Conservation (phyloP, 2,329 filamentous ascomycete species). For the Apiospora aurea region DNA sequence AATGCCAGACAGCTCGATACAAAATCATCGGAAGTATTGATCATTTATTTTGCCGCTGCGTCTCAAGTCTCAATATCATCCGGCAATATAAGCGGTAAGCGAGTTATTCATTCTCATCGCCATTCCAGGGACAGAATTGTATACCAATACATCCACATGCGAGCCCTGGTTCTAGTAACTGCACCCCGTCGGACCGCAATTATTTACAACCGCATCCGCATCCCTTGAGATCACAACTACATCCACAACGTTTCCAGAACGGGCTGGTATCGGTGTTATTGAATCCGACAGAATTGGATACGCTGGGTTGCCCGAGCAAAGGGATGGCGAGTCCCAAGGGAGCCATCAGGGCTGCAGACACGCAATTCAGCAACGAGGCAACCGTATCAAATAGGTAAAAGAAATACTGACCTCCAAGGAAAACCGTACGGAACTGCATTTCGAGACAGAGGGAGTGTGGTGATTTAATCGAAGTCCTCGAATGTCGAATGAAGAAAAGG, state of each 20-base stretch:
- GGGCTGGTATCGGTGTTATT: neutral
- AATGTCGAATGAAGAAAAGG: neutral
- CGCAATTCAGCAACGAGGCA: neutral
- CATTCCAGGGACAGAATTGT: no score
- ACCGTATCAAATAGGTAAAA: neutral
- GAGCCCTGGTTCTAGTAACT: no score
- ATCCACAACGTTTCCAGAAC: neutral
- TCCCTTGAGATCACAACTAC: no score
- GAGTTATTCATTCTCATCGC: no score
- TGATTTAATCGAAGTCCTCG: neutral
- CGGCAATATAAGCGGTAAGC: no score
- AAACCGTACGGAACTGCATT: neutral
- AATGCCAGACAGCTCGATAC: no score
- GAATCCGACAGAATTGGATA: neutral
- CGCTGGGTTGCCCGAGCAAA: neutral
- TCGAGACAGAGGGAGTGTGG: neutral
- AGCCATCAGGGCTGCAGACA: neutral
- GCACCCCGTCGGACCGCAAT: no score
- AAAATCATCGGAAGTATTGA: no score
- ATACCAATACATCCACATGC: no score
- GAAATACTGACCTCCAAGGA: neutral
- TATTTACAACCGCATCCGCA: neutral
- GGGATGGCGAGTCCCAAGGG: neutral
- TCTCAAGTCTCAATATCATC: no score
- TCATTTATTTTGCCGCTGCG: no score